A percentile compares a stretch with the other conserved stretches of the same genome.
Conservation (phyloP, 805 yeast genomes). For the Citeromyces nyonsensis region DNA sequence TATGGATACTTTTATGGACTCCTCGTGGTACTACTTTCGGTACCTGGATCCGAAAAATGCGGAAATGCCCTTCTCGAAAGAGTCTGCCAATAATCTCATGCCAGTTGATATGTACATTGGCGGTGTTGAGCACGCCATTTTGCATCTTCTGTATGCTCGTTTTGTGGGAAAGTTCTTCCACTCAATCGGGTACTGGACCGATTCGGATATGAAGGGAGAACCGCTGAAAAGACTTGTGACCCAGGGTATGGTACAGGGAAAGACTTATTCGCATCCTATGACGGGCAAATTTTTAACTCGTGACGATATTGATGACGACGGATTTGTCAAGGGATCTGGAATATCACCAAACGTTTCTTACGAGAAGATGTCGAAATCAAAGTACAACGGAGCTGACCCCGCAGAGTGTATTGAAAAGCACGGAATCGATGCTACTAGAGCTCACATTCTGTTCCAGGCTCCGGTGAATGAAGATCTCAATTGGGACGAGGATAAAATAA, state of each 20-base stretch:
- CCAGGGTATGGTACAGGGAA: conserved; percentile 97
- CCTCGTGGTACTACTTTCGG: conserved; percentile 92
- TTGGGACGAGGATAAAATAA: conserved; percentile 85
- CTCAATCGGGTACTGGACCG: conserved; percentile 55
- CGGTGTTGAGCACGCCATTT: conserved; percentile 93
- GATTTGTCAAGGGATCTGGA: conserved; percentile 31
- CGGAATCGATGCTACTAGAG: conserved; percentile 92
- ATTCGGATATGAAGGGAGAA: conserved; percentile 43
- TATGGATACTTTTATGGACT: conserved; percentile 97
- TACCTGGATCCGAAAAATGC: conserved; percentile 61
- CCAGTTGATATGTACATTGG: conserved; percentile 91
- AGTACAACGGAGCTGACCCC: conserved; percentile 91
- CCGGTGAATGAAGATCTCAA: conserved; percentile 69
- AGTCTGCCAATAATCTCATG: conserved; percentile 32
- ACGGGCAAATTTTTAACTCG: conserved; percentile 70
- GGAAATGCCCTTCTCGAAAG: conserved; percentile 32
- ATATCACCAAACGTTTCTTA: conserved; percentile 35
- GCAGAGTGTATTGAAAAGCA: conserved; percentile 51
- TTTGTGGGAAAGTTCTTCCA: conserved; percentile 72
- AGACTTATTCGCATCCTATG: conserved; percentile 58
- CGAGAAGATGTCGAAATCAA: conserved; percentile 96
- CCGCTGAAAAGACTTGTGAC: conserved; percentile 74
- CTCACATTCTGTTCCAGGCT: conserved; percentile 85
- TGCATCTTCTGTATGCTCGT: conserved; percentile 78
- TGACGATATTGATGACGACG: conserved; percentile 42